Conservation (phyloP, 495 filamentous ascomycete species). For the Platismatia glauca region DNA sequence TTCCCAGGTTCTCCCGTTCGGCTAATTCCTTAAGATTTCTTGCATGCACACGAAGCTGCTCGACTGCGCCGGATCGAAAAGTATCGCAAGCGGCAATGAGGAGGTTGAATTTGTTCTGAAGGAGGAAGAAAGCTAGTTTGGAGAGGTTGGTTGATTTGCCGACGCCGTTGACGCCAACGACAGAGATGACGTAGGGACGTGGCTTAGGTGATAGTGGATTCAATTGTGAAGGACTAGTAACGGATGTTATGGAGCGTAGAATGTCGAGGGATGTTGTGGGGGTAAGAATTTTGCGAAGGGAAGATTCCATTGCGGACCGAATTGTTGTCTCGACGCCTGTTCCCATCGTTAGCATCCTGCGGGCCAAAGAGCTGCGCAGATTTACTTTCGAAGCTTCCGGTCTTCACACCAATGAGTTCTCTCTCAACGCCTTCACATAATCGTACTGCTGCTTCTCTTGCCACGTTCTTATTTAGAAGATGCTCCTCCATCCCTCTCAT, state of each 20-base stretch:
- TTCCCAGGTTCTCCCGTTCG: constrained; percentile 63
- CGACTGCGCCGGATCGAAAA: constrained; percentile 93
- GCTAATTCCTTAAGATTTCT: constrained; percentile 81
- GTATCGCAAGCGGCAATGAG: constrained; percentile 94
- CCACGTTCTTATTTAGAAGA: constrained; percentile 90
- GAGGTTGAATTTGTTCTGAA: constrained; percentile 95
- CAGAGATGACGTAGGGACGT: constrained; percentile 91
- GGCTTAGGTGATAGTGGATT: constrained; percentile 39
- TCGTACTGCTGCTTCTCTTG: constrained; percentile 83
- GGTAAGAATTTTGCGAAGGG: constrained; percentile 87
- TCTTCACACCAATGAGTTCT: constrained; percentile 84
- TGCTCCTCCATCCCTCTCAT: constrained; percentile 95
- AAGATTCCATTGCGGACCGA: constrained; percentile 75
- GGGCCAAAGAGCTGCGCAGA: constrained; percentile 12
- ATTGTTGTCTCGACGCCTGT: constrained; percentile 69
- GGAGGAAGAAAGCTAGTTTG: constrained; percentile 93
- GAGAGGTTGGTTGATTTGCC: constrained; percentile 95
- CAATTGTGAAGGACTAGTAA: constrained; percentile 51
- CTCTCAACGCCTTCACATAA: constrained; percentile 85
- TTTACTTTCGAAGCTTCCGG: constrained; percentile 78
- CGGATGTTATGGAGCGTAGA: constrained; percentile 79
- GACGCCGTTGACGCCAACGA: constrained; percentile 96
- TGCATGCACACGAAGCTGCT: constrained; percentile 91
- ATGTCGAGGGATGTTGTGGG: constrained; percentile 91
- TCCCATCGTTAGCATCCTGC: constrained; percentile 9